A percentile compares a stretch with the other conserved stretches of the same genome.
phyloP scores from a whole-genome alignment of 2,329 filamentous ascomycete genomes.

The Fusarium sp. region DNA sequence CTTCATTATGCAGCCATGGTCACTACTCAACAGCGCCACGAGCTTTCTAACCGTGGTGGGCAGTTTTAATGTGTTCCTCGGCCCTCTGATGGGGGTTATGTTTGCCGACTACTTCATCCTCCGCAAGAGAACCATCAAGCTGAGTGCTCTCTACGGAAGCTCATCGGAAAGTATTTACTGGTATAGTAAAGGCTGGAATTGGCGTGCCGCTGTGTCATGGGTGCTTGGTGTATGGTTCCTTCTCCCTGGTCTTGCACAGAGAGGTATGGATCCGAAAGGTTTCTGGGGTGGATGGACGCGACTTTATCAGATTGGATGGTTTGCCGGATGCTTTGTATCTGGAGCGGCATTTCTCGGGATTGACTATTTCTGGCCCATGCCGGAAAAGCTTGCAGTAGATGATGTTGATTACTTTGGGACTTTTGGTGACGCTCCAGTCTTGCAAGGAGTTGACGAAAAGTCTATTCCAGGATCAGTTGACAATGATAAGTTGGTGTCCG shows the following conservation, averaged over 20 bases:
- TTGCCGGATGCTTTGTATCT: neutral
- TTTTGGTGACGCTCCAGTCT: neutral
- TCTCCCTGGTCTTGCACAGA: neutral
- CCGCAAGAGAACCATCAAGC: neutral
- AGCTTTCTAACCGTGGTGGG: neutral
- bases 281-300: neutral
- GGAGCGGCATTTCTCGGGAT: neutral
- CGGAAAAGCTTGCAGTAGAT: neutral
- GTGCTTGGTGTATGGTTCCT: neutral
- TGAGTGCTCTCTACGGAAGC: neutral
- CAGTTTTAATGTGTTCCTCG: neutral
- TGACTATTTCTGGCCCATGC: neutral
- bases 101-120: neutral
- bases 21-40: constrained; percentile 4
- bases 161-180: neutral
- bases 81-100: neutral
- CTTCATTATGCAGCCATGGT: constrained; percentile 5
- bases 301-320: neutral
- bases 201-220: neutral
- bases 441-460: neutral
- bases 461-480: neutral
- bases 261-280: neutral
- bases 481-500: no score
- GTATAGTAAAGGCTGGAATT: neutral
- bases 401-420: neutral